Evolutionary conservation across 257 asterid genomes (phyloP), one percentile per base, ranked within the genome.

Genomic region (Salvia miltiorrhiza): DNA sequence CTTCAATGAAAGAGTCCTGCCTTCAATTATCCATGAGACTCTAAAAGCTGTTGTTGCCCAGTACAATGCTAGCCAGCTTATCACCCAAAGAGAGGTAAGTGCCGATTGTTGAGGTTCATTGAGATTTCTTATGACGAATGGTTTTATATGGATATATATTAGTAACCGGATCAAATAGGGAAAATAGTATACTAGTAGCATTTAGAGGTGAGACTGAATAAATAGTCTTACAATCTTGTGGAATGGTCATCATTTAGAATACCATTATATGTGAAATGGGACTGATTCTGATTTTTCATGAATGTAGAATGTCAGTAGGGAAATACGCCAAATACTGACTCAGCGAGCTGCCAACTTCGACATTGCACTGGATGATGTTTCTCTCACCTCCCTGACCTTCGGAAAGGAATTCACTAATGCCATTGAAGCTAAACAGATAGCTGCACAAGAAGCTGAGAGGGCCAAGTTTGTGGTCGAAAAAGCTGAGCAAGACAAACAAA

Each of bases 381-480:
- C 97, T 47, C 85, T 91, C 52, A 91, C 97, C 12, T 73, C 72
- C 72, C 85, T 91, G 56, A 91, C 95, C 58, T 92, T 89, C 13
- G 96, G 95, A 26, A 87, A 39, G 73, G 96, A 88, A 71, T 91
- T 89, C 76, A 85, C 95, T 5, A 82, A 84, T 69, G 95, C 97
- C 24, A 88, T 88, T 73, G 97, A 91, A 88, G 96, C 97, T 64
- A 91, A 91, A 77, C 96, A 88, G 74, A 87, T 91, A 23, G 96
- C 96, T 67, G 96, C 96, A 17, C 96, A 88, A 80, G 97, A 89
- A 78, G 97, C 97, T 17, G 96, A 92, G 78, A 87, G 93, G 77
- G 96, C 95, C 30, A 92, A 92, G 82, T 87, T 89, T 40, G 93
- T 89, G 40, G 97, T 92, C 17, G 96, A 88, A 44, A 90, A 88